Base-by-base conservation (phyloP, 1,139 yeast genomes). In the Taphrina sp. region DNA sequence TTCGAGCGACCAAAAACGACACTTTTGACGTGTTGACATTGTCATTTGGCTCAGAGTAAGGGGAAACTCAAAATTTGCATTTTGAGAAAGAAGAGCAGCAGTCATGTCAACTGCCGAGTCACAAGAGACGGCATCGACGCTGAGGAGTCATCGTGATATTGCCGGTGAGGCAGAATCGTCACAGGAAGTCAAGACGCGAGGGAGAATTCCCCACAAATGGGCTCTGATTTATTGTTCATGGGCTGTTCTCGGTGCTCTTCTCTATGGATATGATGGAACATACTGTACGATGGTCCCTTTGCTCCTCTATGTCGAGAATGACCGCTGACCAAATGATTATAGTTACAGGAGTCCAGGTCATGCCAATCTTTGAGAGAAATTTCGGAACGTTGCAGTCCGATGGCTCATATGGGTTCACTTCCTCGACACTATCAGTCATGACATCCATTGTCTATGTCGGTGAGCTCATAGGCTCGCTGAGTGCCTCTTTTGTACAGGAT, bases 401-500 rank as follows among this genome's bases (percentile, higher is more conserved):
- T 23, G 51, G 38, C 64, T 66, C 31, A 20, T 46, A 37, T 33
- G 58, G 58, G 12, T 82, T 83, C 65, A 71, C 77, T 3, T 77
- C 82, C 2, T 76, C 74, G 58, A 85, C 82, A 66, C 71, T 81
- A 58, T 78, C 83, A 23, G 71, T 79, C 60, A 77, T 80, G 61
- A 80, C 78, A 24, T 78, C 82, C 16, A 77, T 78, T 61, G 68
- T 79, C 54, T 78, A 83, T 34, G 79, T 75, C 52, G 59, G 59
- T 5, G 55, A 49, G 5, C 41, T 57, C 17, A 23, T 57, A 3
- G 59, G 59, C 2, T 75, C 87, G 26, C 68, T 82, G 52, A 61
- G 69, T 59, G 84, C 85, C 47, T 83, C 85, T 51, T 70, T 77
- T 36, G 61, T 80, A 17, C 73, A 82, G 58, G 87, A 82, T 66